Evolutionary conservation across 805 yeast genomes (phyloP).

Genomic region (Candida railenensis): DNA sequence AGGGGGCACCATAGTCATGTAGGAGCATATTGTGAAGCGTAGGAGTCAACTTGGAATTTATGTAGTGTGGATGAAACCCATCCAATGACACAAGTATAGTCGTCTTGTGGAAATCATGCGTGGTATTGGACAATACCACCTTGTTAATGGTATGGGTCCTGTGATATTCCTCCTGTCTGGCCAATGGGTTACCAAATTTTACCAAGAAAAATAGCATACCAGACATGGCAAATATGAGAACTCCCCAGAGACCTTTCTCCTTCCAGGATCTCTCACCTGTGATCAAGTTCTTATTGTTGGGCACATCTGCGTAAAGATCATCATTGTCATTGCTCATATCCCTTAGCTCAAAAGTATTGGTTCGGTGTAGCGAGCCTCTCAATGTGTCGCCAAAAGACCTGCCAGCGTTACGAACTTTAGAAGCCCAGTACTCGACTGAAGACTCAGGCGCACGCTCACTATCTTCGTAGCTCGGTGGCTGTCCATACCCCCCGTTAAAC

Average conservation of each 20-base stretch:
- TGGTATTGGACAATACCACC: conserved; percentile 51
- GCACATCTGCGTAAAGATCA: conserved; percentile 7
- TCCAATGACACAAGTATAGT: conserved; percentile 80
- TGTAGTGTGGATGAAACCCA: conserved; percentile 90
- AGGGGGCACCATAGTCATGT: conserved; percentile 66
- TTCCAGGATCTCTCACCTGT: not conserved
- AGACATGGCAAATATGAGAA: not conserved
- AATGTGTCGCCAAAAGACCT: not conserved
- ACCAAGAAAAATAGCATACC: not conserved
- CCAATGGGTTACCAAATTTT: not conserved
- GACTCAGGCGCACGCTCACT: not conserved
- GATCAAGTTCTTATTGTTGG: not conserved
- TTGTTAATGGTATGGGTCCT: conserved; percentile 10
- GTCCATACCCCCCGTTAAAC: not conserved
- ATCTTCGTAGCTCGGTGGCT: not conserved
- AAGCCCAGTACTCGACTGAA: not conserved
- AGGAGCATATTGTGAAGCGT: conserved; percentile 56
- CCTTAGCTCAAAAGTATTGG: not conserved
- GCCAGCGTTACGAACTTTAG: not conserved
- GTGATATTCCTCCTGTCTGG: not conserved
- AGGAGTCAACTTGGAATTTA: conserved; percentile 68
- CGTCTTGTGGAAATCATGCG: conserved; percentile 71
- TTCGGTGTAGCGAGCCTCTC: not conserved
- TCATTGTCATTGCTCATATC: not conserved
- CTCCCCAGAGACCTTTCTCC: not conserved